These are phyloP conservation scores for Penicillium samsonianum DNA, from an alignment of 495 filamentous ascomycete genomes.

Conservation along the genomic window DNA sequence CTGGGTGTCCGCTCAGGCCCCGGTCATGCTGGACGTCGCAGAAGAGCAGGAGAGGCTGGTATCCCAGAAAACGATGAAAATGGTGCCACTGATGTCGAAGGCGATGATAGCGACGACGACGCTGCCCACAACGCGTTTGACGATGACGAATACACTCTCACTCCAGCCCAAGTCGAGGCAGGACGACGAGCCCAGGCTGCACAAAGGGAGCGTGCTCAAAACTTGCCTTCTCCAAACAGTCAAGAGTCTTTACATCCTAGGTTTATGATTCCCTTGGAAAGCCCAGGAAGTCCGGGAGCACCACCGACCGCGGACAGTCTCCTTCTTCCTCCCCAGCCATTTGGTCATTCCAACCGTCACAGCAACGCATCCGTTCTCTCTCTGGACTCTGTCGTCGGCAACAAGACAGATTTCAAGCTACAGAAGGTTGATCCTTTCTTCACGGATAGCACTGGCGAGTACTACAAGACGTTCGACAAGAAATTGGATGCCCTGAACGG, in stretches of 20 bases:
- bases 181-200: constrained; percentile 35
- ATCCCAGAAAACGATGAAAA: constrained; percentile 23
- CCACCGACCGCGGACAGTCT: constrained; percentile 41
- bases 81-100: constrained; percentile 29
- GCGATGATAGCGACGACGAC: constrained; percentile 47
- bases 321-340: constrained; percentile 33
- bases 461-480: constrained; percentile 59
- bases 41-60: neutral
- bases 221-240: constrained; percentile 20
- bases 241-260: constrained; percentile 33
- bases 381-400: constrained; percentile 58
- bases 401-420: constrained; percentile 63
- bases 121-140: constrained; percentile 40
- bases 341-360: constrained; percentile 36
- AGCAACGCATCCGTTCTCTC: constrained; percentile 53
- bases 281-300: constrained; percentile 26
- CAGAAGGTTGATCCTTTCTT: constrained; percentile 73
- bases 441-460: constrained; percentile 64
- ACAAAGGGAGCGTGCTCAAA: constrained; percentile 15
- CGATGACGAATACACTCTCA: constrained; percentile 49
- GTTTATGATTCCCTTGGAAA: constrained; percentile 6
- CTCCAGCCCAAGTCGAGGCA: constrained; percentile 42
- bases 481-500: constrained; percentile 58
- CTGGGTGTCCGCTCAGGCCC: constrained; percentile 49
- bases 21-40: constrained; percentile 41